Percentiles rank a stretch among this genome's conserved stretches.
Conservation (phyloP, 257 asterid genomes). For the Rauvolfia tetraphylla region DNA sequence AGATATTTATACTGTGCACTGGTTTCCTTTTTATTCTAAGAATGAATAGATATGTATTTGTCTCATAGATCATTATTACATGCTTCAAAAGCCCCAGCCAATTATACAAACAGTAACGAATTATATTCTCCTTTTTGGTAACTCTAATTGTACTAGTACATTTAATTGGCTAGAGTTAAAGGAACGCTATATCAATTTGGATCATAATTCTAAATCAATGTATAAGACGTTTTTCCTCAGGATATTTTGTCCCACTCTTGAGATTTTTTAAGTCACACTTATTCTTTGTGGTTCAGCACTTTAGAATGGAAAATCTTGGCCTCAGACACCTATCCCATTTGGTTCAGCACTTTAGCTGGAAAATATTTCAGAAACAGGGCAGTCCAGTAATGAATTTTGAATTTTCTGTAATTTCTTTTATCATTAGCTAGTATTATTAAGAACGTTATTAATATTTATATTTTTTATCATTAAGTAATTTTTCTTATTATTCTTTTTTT, state of each 20-base stretch:
- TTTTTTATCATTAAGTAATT: too few species aligned
- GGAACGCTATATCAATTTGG: background rate
- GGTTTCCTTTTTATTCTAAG: background rate
- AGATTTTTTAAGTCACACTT: background rate
- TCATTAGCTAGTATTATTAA: too few species aligned
- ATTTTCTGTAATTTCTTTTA: too few species aligned
- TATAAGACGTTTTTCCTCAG: background rate
- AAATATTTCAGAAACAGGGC: background rate
- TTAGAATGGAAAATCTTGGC: background rate
- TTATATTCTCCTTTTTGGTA: background rate
- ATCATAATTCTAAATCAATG: background rate
- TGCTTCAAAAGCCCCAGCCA: background rate
- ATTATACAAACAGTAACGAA: background rate
- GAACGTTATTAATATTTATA: too few species aligned
- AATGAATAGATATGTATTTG: background rate
- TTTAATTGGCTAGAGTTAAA: background rate
- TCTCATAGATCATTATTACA: background rate
- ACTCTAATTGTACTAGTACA: background rate
- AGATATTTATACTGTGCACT: background rate
- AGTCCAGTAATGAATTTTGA: conserved; percentile 18
- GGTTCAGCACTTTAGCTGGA: conserved; percentile 13
- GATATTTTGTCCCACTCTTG: background rate
- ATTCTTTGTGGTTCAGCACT: background rate
- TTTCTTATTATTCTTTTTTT: too few species aligned
- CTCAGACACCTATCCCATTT: background rate